Base-by-base conservation (phyloP, 2,329 filamentous ascomycete genomes). In the Alternaria triticimaculans region DNA sequence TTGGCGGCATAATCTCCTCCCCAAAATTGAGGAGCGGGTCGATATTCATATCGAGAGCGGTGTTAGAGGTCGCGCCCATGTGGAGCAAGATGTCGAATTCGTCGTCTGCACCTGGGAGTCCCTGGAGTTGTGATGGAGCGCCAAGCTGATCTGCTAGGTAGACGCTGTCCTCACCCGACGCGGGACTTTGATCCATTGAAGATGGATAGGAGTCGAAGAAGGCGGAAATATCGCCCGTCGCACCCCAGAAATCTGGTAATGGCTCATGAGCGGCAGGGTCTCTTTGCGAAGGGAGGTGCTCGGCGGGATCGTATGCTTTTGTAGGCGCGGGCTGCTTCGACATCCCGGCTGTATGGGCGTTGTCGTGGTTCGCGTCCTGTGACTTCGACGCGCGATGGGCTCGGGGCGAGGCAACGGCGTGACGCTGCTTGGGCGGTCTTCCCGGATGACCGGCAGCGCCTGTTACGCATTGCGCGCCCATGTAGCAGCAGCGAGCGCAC, bases 401-500 rank as follows among this genome's bases (percentile, higher is more conserved):
- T 41, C 37, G 10, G 37, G 37, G 37, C 37, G 37, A 45, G 21
- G 46, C 10, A 20, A 15, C 18, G 56, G 44, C 44, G 20, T 28
- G 30, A 53, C 23, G 25, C 23, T 21, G 56, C 46, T 28, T 48
- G 7, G 33, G 46, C 28, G 21, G 26, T 58, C 48, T 60, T 53
- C 37, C 23, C 5, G 25, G 30, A 14, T 46, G 18, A 21, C 41
- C 48, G 25, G 21, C 10, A 23, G 28, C n/a, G 26, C 56, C n/a
- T 58, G 44, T 51, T 66, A 68, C 4, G 69, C 66, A 12, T 28
- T 18, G 8, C 44, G 44, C 44, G 44, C 44, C 67, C 69, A 23
- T 53, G 25, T 18, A 10, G 28, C 12, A 67, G 33, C n/a, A 8
- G n/a, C 6, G 37, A 18, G 10, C 54, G 50, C 2, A 58, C 25